phyloP scores from a whole-genome alignment of 495 filamentous ascomycete species.

The Penicillium cinerascens region DNA sequence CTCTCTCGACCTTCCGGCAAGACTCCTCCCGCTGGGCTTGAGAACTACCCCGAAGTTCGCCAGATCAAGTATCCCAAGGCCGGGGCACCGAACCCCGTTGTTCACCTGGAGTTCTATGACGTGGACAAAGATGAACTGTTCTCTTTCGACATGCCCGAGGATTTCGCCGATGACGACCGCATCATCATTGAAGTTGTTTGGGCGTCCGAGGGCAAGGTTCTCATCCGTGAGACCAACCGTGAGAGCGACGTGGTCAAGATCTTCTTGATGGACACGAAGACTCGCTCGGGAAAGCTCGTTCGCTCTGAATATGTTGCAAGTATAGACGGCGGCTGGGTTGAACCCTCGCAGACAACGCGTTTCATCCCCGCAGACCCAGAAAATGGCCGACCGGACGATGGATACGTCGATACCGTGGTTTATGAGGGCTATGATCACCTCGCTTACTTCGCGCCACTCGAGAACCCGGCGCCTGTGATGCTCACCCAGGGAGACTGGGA shows the following conservation, averaged over 20 bases:
- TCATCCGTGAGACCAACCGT: conserved; percentile 88
- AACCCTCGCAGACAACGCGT: conserved; percentile 80
- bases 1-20: conserved; percentile 80
- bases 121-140: conserved; percentile 76
- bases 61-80: conserved; percentile 98
- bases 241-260: conserved; percentile 88
- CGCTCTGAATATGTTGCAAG: conserved; percentile 71
- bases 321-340: conserved; percentile 95
- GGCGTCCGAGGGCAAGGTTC: conserved; percentile 72
- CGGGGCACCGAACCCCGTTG: conserved; percentile 87
- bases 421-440: conserved; percentile 86
- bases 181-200: conserved; percentile 93
- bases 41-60: conserved; percentile 85
- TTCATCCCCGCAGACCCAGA: conserved; percentile 81
- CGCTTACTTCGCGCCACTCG: conserved; percentile 89
- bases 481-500: conserved; percentile 91
- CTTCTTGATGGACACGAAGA: conserved; percentile 75
- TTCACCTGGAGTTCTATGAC: conserved; percentile 86
- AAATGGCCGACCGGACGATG: conserved; percentile 75
- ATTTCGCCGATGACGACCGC: conserved; percentile 76
- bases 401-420: conserved; percentile 90
- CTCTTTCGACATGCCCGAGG: conserved; percentile 67
- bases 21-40: conserved; percentile 65
- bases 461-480: conserved; percentile 74
- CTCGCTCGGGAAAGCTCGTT: conserved; percentile 74